Percentiles rank a stretch among this genome's conserved stretches.
Evolutionary conservation across 345 rosid genomes (phyloP).

Genomic region (Eucalyptus curtisii): DNA sequence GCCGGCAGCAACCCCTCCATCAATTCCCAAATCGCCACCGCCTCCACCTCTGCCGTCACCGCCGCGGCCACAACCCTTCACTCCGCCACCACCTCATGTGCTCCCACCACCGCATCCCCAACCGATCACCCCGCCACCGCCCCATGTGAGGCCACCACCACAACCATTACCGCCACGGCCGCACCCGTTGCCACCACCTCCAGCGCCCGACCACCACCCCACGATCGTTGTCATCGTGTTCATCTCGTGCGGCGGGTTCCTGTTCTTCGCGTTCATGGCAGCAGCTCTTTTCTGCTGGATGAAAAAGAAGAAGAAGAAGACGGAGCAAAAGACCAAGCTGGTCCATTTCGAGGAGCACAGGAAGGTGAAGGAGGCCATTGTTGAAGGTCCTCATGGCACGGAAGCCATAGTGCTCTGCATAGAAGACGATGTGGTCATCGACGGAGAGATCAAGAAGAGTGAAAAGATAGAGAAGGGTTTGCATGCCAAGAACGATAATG

Average conservation of each 20-base stretch:
- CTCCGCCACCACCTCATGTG: neutral
- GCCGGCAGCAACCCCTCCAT: neutral
- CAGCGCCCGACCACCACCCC: constrained; percentile 1
- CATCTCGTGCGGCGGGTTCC: constrained; percentile 3
- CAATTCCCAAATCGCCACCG: neutral
- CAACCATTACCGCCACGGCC: neutral
- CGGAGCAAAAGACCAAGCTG: neutral
- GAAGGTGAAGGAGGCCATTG: constrained; percentile 1
- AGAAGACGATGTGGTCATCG: constrained; percentile 4
- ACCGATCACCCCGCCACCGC: neutral
- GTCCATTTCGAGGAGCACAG: constrained; percentile 6
- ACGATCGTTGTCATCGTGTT: constrained; percentile 1
- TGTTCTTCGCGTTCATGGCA: neutral
- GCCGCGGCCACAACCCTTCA: neutral
- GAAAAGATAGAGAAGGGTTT: neutral
- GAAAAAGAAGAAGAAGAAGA: constrained; percentile 5
- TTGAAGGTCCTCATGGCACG: constrained; percentile 4
- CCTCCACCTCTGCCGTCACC: neutral
- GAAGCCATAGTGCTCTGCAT: neutral
- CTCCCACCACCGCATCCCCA: neutral
- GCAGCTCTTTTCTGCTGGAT: constrained; percentile 4
- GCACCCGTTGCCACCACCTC: neutral
- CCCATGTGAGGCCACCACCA: neutral
- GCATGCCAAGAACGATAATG: neutral
- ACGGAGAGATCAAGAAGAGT: neutral